Percentiles rank a stretch among this genome's conserved stretches.
Evolutionary conservation across 352 stramenopile species (phyloP).

Genomic region (Plasmopara halstedii): DNA sequence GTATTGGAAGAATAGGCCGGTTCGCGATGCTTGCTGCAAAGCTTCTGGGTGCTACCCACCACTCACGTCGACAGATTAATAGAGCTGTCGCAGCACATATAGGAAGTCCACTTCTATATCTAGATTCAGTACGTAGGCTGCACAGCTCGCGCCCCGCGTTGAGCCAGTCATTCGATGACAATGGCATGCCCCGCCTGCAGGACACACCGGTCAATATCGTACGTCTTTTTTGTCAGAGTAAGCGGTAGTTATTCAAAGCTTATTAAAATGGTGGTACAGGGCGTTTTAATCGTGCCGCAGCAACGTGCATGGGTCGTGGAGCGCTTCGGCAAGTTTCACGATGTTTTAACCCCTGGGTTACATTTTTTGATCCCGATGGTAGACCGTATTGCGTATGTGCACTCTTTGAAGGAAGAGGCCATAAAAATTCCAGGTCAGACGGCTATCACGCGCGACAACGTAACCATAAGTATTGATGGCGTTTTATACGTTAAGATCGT

Average conservation of each 20-base stretch:
- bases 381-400: slow-evolving; percentile 87
- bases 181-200: slow-evolving; percentile 32
- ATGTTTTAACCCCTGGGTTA: slow-evolving; percentile 74
- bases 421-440: slow-evolving; percentile 88
- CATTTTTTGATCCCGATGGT: slow-evolving; percentile 89
- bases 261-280: slow-evolving; percentile 26
- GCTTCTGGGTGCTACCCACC: slow-evolving; percentile 12
- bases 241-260: background rate
- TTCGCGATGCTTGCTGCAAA: slow-evolving; percentile 23
- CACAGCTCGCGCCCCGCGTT: slow-evolving; percentile 28
- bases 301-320: slow-evolving; percentile 87
- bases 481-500: slow-evolving; percentile 90
- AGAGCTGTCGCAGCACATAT: background rate
- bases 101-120: slow-evolving; percentile 10
- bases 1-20: too few relatives aligned
- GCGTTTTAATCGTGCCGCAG: slow-evolving; percentile 82
- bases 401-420: slow-evolving; percentile 88
- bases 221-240: slow-evolving; percentile 1
- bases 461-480: slow-evolving; percentile 88
- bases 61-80: slow-evolving; percentile 10
- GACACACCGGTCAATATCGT: slow-evolving; percentile 51
- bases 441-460: slow-evolving; percentile 89
- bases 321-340: slow-evolving; percentile 88
- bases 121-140: slow-evolving; percentile 4
- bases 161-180: slow-evolving; percentile 33